phyloP scores from a whole-genome alignment of 225 moss, liverwort and hornwort species.

The Asterella californica region DNA sequence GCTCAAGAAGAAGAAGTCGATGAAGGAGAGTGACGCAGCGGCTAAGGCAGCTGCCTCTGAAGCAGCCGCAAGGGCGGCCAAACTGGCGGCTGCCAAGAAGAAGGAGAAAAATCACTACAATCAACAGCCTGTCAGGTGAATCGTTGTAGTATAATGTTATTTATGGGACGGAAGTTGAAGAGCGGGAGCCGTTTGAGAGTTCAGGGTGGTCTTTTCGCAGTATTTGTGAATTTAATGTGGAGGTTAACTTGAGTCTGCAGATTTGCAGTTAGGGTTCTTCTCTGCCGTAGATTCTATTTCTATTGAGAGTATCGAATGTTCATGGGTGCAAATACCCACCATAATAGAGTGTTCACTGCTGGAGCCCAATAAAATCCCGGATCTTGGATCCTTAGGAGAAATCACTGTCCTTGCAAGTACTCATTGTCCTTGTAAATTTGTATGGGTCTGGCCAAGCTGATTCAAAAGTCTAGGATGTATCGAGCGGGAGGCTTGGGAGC shows the following conservation, averaged over 20 bases:
- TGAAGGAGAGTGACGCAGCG: slow-evolving; percentile 54
- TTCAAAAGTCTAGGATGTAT: slow-evolving; percentile 27
- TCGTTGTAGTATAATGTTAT: slow-evolving; percentile 49
- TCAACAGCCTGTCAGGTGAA: slow-evolving; percentile 71
- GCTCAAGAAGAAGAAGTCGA: slow-evolving; percentile 58
- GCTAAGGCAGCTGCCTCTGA: slow-evolving; percentile 88
- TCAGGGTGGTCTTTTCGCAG: slow-evolving; percentile 42
- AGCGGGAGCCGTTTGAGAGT: slow-evolving; percentile 50
- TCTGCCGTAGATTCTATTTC: slow-evolving; percentile 38
- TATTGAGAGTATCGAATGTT: slow-evolving; percentile 42
- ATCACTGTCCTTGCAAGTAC: slow-evolving; percentile 31
- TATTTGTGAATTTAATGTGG: slow-evolving; percentile 38
- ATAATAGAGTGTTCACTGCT: slow-evolving; percentile 52
- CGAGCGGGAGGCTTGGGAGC: slow-evolving; percentile 32
- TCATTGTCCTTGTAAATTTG: slow-evolving; percentile 42
- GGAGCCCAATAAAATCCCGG: slow-evolving; percentile 51
- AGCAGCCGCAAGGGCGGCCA: slow-evolving; percentile 90
- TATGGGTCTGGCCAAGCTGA: slow-evolving; percentile 40
- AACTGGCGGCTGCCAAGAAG: slow-evolving; percentile 80
- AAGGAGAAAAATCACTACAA: slow-evolving; percentile 67
- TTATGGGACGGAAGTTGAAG: slow-evolving; percentile 45
- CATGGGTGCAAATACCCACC: slow-evolving; percentile 55
- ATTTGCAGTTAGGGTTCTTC: slow-evolving; percentile 38
- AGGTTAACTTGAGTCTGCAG: slow-evolving; percentile 32
- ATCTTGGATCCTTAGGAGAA: slow-evolving; percentile 37